Conservation (phyloP, 208 protist species). For the Entamoeba invadens region DNA sequence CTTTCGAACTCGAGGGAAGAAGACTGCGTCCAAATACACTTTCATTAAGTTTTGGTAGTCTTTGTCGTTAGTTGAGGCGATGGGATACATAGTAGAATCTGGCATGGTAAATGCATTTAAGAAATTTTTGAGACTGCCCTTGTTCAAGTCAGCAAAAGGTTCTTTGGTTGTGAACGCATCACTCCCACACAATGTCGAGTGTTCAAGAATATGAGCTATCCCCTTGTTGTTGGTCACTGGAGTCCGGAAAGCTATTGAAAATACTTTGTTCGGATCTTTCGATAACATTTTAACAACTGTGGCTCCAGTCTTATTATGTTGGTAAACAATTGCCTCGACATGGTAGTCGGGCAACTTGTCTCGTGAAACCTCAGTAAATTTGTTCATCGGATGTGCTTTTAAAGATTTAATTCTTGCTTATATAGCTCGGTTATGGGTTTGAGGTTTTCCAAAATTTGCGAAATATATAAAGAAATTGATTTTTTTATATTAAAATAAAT, state of each 20-base stretch:
- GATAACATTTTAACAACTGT: background rate
- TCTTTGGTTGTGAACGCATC: conserved; percentile 28
- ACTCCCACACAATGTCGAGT: conserved; percentile 24
- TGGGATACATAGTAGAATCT: conserved; percentile 34
- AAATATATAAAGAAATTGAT: too few species aligned
- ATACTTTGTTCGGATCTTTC: background rate
- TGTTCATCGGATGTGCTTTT: background rate
- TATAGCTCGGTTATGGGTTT: too few species aligned
- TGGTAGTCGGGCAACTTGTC: background rate
- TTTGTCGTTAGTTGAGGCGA: conserved; percentile 25
- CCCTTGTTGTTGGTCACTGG: conserved; percentile 21
- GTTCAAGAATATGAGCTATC: conserved; percentile 36
- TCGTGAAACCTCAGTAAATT: background rate
- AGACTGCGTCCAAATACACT: conserved; percentile 37
- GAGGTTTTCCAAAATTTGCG: too few species aligned
- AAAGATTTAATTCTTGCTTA: too few species aligned
- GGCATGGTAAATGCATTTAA: conserved; percentile 36
- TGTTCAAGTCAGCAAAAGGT: conserved; percentile 31
- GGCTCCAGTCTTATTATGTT: background rate
- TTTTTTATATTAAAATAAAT: too few species aligned
- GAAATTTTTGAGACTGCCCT: conserved; percentile 34
- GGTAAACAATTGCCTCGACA: background rate
- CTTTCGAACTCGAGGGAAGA: conserved; percentile 24
- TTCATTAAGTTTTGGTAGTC: conserved; percentile 40
- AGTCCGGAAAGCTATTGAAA: conserved; percentile 23